A percentile compares a stretch with the other conserved stretches of the same genome.
These are phyloP conservation scores for Penicillium sp. DNA, from an alignment of 2,329 filamentous ascomycete genomes.

Conservation along the genomic window DNA sequence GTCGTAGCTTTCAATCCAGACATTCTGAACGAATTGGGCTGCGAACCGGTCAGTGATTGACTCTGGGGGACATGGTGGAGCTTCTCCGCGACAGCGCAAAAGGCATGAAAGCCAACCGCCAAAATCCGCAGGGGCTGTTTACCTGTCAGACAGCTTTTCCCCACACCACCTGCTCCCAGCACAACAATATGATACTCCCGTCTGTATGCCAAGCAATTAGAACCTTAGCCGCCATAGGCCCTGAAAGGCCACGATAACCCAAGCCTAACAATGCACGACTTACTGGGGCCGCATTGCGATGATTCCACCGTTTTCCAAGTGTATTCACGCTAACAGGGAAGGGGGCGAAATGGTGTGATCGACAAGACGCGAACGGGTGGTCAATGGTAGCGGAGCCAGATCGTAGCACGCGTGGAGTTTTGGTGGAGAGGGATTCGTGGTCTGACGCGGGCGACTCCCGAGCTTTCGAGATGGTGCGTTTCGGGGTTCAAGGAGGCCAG, in stretches of 20 bases:
- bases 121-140: conserved; percentile 24
- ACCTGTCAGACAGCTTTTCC: conserved; percentile 92
- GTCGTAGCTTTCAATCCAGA: conserved; percentile 91
- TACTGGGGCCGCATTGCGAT: conserved; percentile 44
- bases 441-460: background rate
- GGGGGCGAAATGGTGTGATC: background rate
- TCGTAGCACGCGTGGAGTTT: background rate
- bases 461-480: background rate
- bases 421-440: background rate
- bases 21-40: conserved; percentile 93
- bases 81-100: background rate
- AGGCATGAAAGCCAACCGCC: background rate
- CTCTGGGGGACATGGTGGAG: background rate
- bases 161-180: conserved; percentile 82
- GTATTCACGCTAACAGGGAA: background rate
- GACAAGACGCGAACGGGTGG: conserved; percentile 2
- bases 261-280: conserved; percentile 24
- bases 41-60: conserved; percentile 28
- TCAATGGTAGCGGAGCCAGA: conserved; percentile 4
- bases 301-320: background rate
- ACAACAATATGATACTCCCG: conserved; percentile 84
- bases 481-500: background rate
- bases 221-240: background rate
- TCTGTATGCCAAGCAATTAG: conserved; percentile 44
- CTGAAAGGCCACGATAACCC: background rate